Conservation (phyloP, 148 eudicot genomes). For the Chenopodium quinoa region DNA sequence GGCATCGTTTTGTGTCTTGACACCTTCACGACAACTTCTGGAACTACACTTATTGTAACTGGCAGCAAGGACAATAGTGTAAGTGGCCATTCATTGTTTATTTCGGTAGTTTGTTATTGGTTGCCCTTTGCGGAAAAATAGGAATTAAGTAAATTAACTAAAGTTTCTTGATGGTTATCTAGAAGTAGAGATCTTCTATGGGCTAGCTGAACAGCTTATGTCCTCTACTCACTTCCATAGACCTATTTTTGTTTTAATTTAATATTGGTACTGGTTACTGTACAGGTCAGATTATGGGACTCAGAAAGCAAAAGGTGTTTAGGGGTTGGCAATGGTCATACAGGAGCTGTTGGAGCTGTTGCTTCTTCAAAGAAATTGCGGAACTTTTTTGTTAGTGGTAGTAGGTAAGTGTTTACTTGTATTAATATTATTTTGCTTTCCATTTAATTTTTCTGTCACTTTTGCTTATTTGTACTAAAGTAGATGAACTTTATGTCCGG, state of each 20-base stretch:
- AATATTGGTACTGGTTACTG: constrained; percentile 16
- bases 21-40: constrained; percentile 64
- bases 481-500: background rate
- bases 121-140: too few relatives aligned
- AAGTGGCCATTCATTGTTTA: constrained; percentile 29
- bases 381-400: constrained; percentile 87
- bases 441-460: background rate
- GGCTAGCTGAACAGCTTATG: constrained; percentile 2
- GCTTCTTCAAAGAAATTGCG: constrained; percentile 72
- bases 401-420: constrained; percentile 54
- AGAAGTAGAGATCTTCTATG: background rate
- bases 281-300: constrained; percentile 92
- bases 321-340: constrained; percentile 84
- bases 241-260: background rate
- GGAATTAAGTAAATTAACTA: too few relatives aligned
- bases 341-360: constrained; percentile 94
- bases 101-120: background rate
- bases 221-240: background rate
- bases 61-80: constrained; percentile 98
- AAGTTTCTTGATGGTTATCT: background rate
- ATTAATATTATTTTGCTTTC: background rate
- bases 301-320: constrained; percentile 53
- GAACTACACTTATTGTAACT: constrained; percentile 70
- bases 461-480: background rate
- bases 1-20: constrained; percentile 83